Conservation (phyloP, 2,329 filamentous ascomycete genomes). For the Nectriaceae sp. region DNA sequence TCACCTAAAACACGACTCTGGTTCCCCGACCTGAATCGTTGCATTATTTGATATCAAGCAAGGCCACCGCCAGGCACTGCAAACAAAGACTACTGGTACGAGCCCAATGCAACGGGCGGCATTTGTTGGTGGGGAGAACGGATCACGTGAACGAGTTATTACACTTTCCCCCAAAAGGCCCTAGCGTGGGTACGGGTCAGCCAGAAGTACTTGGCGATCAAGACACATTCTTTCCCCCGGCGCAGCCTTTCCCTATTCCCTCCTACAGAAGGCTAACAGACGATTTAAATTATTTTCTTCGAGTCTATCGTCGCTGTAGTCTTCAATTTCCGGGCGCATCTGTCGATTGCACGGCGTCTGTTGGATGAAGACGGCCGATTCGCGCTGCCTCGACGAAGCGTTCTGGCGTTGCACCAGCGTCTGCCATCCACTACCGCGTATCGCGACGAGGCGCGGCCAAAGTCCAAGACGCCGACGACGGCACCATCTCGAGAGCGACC, state of each 20-base stretch:
- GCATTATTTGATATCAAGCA: too few species aligned
- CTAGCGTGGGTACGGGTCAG: slow-evolving; percentile 31
- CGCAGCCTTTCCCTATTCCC: slow-evolving; percentile 32
- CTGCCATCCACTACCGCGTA: slow-evolving; percentile 38
- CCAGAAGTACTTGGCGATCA: slow-evolving; percentile 36
- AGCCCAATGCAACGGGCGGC: not conserved
- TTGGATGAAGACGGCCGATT: slow-evolving; percentile 34
- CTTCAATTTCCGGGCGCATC: slow-evolving; percentile 23
- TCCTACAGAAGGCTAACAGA: slow-evolving; percentile 24
- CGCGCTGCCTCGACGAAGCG: slow-evolving; percentile 38
- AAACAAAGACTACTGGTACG: not conserved
- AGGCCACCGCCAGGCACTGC: too few species aligned
- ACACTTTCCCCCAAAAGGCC: slow-evolving; percentile 30
- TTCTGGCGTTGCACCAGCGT: slow-evolving; percentile 44
- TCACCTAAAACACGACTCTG: not conserved
- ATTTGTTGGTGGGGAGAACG: not conserved
- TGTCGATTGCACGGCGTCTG: slow-evolving; percentile 31
- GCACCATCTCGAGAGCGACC: slow-evolving; percentile 11
- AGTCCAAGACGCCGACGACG: slow-evolving; percentile 24
- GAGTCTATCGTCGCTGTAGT: slow-evolving; percentile 24
- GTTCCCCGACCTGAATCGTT: too few species aligned
- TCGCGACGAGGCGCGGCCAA: slow-evolving; percentile 43
- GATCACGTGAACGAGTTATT: slow-evolving; percentile 36
- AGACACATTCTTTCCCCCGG: slow-evolving; percentile 42
- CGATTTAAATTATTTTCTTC: slow-evolving; percentile 21